Conservation (phyloP, 768 basidiomycete genomes). For the Coprinellus micaceus region DNA sequence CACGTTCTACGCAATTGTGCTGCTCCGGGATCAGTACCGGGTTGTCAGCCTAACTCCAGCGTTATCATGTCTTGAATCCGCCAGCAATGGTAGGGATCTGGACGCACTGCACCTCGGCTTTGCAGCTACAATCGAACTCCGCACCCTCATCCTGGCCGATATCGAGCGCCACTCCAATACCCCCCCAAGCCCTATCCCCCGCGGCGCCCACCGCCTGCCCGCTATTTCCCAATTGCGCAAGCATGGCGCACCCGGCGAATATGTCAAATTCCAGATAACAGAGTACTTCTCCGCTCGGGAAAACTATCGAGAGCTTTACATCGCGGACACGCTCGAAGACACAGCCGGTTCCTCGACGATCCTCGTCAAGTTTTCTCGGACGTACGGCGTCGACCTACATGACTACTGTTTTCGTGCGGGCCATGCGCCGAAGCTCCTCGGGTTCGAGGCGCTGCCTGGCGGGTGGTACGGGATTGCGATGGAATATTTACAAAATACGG, state of each 20-base stretch:
- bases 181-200: neutral
- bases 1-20: slow-evolving; percentile 17
- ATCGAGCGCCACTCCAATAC: neutral
- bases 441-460: slow-evolving; percentile 19
- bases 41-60: slow-evolving; percentile 17
- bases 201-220: slow-evolving; percentile 1
- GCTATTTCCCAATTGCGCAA: slow-evolving; percentile 15
- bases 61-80: slow-evolving; percentile 14
- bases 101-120: slow-evolving; percentile 15
- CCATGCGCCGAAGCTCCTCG: slow-evolving; percentile 20
- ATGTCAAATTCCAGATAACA: slow-evolving; percentile 9
- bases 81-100: slow-evolving; percentile 14
- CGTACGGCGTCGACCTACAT: slow-evolving; percentile 18
- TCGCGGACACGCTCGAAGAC: neutral
- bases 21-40: slow-evolving; percentile 14
- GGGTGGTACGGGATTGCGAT: slow-evolving; percentile 23
- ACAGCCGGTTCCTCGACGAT: neutral
- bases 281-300: neutral
- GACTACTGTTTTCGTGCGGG: slow-evolving; percentile 13
- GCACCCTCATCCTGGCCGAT: slow-evolving; percentile 10
- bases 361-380: slow-evolving; percentile 17
- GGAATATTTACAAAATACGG: slow-evolving; percentile 13
- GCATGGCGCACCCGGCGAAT: neutral
- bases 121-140: slow-evolving; percentile 15
- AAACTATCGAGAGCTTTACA: slow-evolving; percentile 7